A percentile compares a stretch with the other conserved stretches of the same genome.
These are phyloP conservation scores for Daldinia childiae DNA, from an alignment of 495 filamentous ascomycete genomes.

Conservation along the genomic window DNA sequence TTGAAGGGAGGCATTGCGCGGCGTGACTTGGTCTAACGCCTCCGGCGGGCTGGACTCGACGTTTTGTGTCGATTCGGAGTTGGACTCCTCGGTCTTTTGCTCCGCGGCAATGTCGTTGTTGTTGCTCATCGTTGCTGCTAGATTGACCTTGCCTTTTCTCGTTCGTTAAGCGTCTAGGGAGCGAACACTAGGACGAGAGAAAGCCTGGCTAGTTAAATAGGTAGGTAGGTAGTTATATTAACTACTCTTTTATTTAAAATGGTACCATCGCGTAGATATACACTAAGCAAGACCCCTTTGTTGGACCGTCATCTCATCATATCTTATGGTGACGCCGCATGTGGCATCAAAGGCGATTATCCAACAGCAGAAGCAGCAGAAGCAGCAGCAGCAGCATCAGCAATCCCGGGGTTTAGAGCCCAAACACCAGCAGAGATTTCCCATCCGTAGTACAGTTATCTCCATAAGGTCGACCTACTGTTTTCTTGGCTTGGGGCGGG, in stretches of 20 bases:
- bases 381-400: too few species aligned
- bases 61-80: slow-evolving; percentile 29
- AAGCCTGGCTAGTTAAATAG: not conserved
- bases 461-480: not conserved
- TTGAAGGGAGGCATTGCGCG: slow-evolving; percentile 22
- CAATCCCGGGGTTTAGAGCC: slow-evolving; percentile 4
- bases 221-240: not conserved
- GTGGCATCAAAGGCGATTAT: not conserved
- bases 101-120: not conserved
- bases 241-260: not conserved
- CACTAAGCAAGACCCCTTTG: not conserved
- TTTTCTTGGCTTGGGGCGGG: slow-evolving; percentile 1
- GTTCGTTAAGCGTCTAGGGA: too few species aligned
- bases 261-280: not conserved
- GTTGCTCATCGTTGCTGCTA: not conserved
- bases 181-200: not conserved
- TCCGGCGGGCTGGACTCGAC: slow-evolving; percentile 51
- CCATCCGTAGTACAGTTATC: not conserved
- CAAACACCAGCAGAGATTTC: not conserved
- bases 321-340: not conserved
- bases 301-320: not conserved
- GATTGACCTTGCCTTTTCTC: not conserved
- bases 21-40: slow-evolving; percentile 29
- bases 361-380: not conserved
- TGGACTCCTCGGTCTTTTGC: slow-evolving; percentile 1